Evolutionary conservation across 169 alveolate species (phyloP).

Genomic region (Ichthyophthirius multifiliis): DNA sequence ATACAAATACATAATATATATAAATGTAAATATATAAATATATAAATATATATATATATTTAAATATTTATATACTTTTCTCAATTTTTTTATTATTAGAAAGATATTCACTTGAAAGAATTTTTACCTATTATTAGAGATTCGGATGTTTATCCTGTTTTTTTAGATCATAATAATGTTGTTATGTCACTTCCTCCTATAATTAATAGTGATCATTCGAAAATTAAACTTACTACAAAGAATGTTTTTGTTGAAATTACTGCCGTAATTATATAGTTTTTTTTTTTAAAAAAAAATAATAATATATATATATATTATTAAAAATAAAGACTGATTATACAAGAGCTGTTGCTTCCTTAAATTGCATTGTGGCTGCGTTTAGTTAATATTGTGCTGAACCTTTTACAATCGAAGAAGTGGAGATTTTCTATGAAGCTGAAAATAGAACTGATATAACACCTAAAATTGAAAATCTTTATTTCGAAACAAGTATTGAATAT

Average conservation of each 20-base stretch:
- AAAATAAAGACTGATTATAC: conserved; percentile 70
- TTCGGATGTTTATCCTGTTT: conserved; percentile 88
- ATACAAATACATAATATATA: neutral
- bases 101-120: conserved; percentile 86
- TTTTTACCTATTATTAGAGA: conserved; percentile 89
- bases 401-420: conserved; percentile 82
- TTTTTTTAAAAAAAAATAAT: neutral
- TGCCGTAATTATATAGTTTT: conserved; percentile 49
- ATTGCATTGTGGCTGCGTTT: conserved; percentile 82
- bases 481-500: conserved; percentile 54
- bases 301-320: neutral
- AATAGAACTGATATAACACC: conserved; percentile 65
- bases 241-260: conserved; percentile 97
- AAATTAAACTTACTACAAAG: conserved; percentile 92
- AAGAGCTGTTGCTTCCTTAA: conserved; percentile 75
- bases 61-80: too few relatives aligned
- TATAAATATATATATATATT: neutral
- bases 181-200: conserved; percentile 98
- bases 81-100: conserved; percentile 33
- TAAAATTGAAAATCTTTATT: conserved; percentile 43
- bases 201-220: conserved; percentile 95
- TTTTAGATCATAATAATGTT: conserved; percentile 88
- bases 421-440: conserved; percentile 58
- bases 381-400: conserved; percentile 75
- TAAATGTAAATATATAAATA: neutral